These are phyloP conservation scores for Cutaneotrichosporon sp. DNA, from an alignment of 1,284 basidiomycete genomes.

Conservation along the genomic window DNA sequence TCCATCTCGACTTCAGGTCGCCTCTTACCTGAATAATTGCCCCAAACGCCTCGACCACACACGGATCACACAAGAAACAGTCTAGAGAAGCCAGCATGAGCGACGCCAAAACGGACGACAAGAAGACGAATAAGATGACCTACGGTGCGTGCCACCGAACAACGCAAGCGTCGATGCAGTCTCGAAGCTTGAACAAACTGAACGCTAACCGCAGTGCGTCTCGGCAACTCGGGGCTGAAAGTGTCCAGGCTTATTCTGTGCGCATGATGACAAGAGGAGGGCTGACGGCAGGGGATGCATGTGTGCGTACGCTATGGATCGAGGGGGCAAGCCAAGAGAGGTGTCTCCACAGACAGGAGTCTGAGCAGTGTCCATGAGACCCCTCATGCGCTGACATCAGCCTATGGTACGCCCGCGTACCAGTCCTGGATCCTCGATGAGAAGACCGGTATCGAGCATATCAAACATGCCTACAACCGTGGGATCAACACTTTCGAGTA, in stretches of 20 bases:
- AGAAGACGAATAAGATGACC: too few species aligned
- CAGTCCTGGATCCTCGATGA: slow-evolving; percentile 41
- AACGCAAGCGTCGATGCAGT: too few species aligned
- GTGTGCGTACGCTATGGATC: slow-evolving; percentile 17
- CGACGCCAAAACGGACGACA: too few species aligned
- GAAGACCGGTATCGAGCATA: slow-evolving; percentile 39
- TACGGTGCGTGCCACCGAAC: too few species aligned
- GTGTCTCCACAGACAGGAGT: too few species aligned
- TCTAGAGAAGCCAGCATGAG: too few species aligned
- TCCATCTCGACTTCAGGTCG: too few species aligned
- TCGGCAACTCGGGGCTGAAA: slow-evolving; percentile 39
- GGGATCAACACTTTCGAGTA: slow-evolving; percentile 45
- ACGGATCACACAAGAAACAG: too few species aligned
- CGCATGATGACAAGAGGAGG: neutral
- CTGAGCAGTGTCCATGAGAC: too few species aligned
- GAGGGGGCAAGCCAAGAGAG: neutral
- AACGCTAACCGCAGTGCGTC: slow-evolving; percentile 25
- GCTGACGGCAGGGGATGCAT: slow-evolving; percentile 30
- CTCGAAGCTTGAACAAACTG: too few species aligned
- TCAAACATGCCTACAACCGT: slow-evolving; percentile 39
- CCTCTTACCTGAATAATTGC: too few species aligned
- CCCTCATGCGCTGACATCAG: slow-evolving; percentile 11
- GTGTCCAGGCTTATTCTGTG: slow-evolving; percentile 41
- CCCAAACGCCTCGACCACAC: too few species aligned
- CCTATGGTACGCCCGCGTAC: slow-evolving; percentile 29